Evolutionary conservation across 305 asterid species (phyloP), one percentile per base, ranked within the genome.

Genomic region (Stenogyne calaminthoides): DNA sequence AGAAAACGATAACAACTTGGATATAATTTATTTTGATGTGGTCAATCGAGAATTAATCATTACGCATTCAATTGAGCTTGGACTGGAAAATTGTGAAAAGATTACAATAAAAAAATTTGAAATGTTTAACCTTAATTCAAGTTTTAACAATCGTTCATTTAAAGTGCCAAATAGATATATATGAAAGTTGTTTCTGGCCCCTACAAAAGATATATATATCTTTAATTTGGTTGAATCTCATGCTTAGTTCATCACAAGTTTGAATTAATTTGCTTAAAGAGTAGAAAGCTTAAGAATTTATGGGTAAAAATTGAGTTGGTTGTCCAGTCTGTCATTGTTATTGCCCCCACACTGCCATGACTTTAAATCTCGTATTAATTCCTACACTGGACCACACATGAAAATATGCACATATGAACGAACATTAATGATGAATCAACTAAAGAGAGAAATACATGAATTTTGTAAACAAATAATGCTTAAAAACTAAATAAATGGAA

Each of bases 341-440:
- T 8, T 62, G 70, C 75, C 81, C 78, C 79, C 78, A 47, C 78
- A 46, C 77, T 75, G 80, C 61, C 62, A 71, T 39, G 72, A 60
- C 77, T 67, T 79, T 51, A 46, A 71, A 66, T 56, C 76, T 70
- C 22, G 22, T 46, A 73, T 75, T n/a, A n/a, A n/a, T n/a, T n/a
- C n/a, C n/a, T n/a, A n/a, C n/a, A n/a, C n/a, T n/a, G n/a, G n/a
- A n/a, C n/a, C n/a, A n/a, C n/a, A n/a, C 2, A 22, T 22, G 25
- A 8, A 59, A 0, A 46, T 42, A 42, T 42, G 2, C 15, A 46
- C 9, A 2, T 46, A 20, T 71, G 74, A 59, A 51, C 64, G n/a
- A 54, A 29, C 65, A 57, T 63, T 56, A 57, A 79, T 58, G 47
- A 14, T 58, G 47, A 14, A 36, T 54, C 51, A 46, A n/a, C n/a